These are phyloP conservation scores for Kodamaea fukazawae DNA, from an alignment of 805 yeast species.

Conservation along the genomic window DNA sequence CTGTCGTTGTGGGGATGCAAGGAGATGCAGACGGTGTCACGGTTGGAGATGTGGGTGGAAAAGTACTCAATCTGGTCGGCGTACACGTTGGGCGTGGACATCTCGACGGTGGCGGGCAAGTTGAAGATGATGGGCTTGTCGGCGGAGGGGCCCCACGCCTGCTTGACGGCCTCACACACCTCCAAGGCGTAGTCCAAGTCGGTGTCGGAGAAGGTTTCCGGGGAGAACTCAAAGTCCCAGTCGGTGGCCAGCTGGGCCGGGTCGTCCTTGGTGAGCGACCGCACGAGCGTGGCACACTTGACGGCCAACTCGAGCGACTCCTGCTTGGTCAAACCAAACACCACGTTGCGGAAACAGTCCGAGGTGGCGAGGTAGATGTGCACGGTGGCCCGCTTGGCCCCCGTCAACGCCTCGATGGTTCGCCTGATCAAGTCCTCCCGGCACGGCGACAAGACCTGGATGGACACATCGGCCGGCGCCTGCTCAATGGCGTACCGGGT, in stretches of 20 bases:
- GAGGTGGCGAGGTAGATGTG: conserved; percentile 78
- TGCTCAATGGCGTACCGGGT: conserved; percentile 70
- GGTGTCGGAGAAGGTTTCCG: conserved; percentile 76
- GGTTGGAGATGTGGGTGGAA: conserved; percentile 54
- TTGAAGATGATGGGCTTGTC: conserved; percentile 73
- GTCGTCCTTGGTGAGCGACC: conserved; percentile 68
- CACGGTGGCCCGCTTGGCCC: conserved; percentile 73
- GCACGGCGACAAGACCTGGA: conserved; percentile 76
- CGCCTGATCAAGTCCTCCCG: conserved; percentile 69
- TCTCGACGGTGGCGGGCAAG: conserved; percentile 82
- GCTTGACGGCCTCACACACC: conserved; percentile 72
- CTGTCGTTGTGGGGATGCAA: conserved; percentile 83
- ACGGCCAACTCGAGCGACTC: conserved; percentile 62
- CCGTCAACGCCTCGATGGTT: conserved; percentile 68
- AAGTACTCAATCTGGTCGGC: conserved; percentile 85
- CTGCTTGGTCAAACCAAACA: conserved; percentile 60
- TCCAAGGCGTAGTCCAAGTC: conserved; percentile 58
- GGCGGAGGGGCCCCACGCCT: conserved; percentile 67
- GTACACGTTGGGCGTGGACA: conserved; percentile 75
- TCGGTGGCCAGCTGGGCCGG: conserved; percentile 47
- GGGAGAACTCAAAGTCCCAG: conserved; percentile 78
- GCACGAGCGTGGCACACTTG: conserved; percentile 58
- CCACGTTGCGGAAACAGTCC: conserved; percentile 69
- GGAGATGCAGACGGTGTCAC: conserved; percentile 71
- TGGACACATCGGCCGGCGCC: conserved; percentile 73